Evolutionary conservation across 305 asterid species (phyloP).

Genomic region (Solanum hybrid): DNA sequence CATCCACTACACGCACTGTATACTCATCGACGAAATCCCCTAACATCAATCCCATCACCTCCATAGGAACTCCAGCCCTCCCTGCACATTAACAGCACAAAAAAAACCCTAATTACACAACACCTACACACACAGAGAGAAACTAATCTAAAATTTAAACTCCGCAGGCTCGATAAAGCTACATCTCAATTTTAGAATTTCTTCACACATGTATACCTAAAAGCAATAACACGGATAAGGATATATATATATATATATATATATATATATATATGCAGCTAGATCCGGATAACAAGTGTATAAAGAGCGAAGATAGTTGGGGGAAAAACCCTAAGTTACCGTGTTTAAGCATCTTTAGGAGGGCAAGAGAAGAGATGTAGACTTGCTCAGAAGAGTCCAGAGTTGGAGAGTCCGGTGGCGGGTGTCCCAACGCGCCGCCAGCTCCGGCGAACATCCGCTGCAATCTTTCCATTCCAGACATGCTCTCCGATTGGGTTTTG

Average conservation of each 20-base stretch:
- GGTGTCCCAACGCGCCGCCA: slow-evolving; percentile 87
- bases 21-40: slow-evolving; percentile 98
- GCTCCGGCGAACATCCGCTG: slow-evolving; percentile 98
- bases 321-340: slow-evolving; percentile 58
- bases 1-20: slow-evolving; percentile 92
- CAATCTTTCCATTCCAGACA: slow-evolving; percentile 79
- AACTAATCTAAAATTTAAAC: not conserved
- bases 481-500: not conserved
- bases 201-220: not conserved
- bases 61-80: slow-evolving; percentile 98
- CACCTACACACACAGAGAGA: not conserved
- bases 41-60: slow-evolving; percentile 96
- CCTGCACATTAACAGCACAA: slow-evolving; percentile 30
- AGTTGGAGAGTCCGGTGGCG: slow-evolving; percentile 90
- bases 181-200: not conserved
- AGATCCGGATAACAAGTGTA: not conserved
- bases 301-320: not conserved
- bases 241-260: not conserved
- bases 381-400: slow-evolving; percentile 94
- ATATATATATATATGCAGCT: not conserved
- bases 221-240: not conserved
- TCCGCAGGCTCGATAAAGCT: not conserved
- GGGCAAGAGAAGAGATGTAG: slow-evolving; percentile 91
- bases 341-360: slow-evolving; percentile 95
- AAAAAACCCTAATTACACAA: slow-evolving; percentile 3